phyloP scores from a whole-genome alignment of 192 early-diverging fungal species.

The Thamnidium elegans region DNA sequence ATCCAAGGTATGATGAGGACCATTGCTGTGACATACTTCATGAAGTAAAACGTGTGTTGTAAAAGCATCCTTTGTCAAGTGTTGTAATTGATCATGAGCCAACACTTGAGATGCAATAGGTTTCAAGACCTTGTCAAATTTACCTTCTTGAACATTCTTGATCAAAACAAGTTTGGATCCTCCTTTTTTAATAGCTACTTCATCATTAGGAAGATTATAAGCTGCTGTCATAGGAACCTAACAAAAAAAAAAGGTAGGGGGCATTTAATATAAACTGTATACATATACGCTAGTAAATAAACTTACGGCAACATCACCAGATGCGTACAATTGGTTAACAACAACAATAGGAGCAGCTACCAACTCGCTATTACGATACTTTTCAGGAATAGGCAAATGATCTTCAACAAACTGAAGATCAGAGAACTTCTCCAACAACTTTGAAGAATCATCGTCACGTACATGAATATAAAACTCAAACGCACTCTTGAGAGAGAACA shows the following conservation, averaged over 20 bases:
- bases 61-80: slow-evolving; percentile 67
- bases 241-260: background rate
- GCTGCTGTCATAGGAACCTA: slow-evolving; percentile 71
- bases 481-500: slow-evolving; percentile 62
- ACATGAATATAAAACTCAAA: slow-evolving; percentile 70
- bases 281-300: background rate
- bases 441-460: slow-evolving; percentile 57
- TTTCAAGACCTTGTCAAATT: slow-evolving; percentile 57
- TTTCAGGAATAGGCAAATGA: slow-evolving; percentile 61
- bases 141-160: slow-evolving; percentile 74
- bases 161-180: slow-evolving; percentile 73
- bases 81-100: slow-evolving; percentile 44
- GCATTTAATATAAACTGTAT: background rate
- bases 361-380: slow-evolving; percentile 61
- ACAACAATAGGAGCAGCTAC: slow-evolving; percentile 68
- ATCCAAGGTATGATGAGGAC: slow-evolving; percentile 56
- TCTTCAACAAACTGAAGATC: slow-evolving; percentile 63
- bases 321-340: slow-evolving; percentile 70
- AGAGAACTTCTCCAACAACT: slow-evolving; percentile 62
- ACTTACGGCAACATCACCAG: slow-evolving; percentile 61
- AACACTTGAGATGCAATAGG: slow-evolving; percentile 62
- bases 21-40: slow-evolving; percentile 70
- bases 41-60: slow-evolving; percentile 70
- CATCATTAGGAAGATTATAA: slow-evolving; percentile 77
- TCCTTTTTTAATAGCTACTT: slow-evolving; percentile 62